Base-by-base conservation (phyloP, 192 early-diverging fungal species). In the Umbelopsis sp. region DNA sequence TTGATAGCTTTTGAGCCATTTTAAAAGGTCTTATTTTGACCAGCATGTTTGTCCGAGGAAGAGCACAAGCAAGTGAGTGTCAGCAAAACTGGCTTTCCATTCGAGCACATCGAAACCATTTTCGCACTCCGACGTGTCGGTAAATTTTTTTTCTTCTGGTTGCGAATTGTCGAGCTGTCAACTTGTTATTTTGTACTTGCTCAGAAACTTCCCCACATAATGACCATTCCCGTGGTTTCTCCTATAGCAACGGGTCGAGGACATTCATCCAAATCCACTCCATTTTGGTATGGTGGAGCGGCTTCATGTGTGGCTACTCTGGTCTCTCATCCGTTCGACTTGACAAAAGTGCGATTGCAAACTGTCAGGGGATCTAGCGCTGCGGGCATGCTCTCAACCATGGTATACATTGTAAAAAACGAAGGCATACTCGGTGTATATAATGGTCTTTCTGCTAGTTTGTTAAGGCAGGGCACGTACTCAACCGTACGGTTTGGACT, bases 311-410 rank as follows among this genome's bases (percentile, higher is more conserved):
- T 82, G 10, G 86, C 88, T 9, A 81, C 85, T 20, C 76, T 89
- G 23, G 88, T 92, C 35, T 90, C 89, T 1, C 91, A 97, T 75
- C 90, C 92, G 50, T 85, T 97, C 50, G 94, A 96, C 78, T 85
- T 95, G 55, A 84, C 91, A 61, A 97, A 98, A 79, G 97, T 98
- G 33, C 89, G 95, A 23, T 79, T 97, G 49, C 74, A 84, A 73
- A 71, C 80, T 61, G 8, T 84, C 70, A 45, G 77, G n/a, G 69
- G 70, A 66, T 50, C 67, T 22, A 6, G 37, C 11, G 33, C 67
- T 64, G 55, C 73, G 25, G 33, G 61, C 49, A 84, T 92, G 80
- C 85, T 93, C 2, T 83, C 87, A 58, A 92, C 91, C 21, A 89
- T 93, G 81, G 79, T 86, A 80, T 76, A 90, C 66, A 89, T 90